Conservation (phyloP, 768 basidiomycete species). For the Serendipita sp. region DNA sequence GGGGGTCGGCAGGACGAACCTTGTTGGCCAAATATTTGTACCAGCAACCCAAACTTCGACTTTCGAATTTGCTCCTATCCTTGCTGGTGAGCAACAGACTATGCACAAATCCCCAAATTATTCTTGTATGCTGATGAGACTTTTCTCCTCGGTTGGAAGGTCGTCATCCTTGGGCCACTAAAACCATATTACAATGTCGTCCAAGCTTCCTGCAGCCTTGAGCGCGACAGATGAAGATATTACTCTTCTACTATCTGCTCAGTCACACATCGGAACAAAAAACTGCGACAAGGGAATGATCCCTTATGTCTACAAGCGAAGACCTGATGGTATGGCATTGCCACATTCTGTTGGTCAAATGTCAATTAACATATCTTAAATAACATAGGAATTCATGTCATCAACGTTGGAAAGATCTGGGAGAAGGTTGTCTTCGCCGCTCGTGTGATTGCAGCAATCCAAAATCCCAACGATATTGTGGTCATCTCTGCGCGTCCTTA, state of each 20-base stretch:
- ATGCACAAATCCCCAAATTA: too few species aligned
- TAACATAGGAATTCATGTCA: constrained; percentile 70
- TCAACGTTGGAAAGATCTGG: constrained; percentile 99
- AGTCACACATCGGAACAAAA: constrained; percentile 95
- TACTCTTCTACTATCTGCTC: constrained; percentile 83
- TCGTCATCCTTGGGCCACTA: too few species aligned
- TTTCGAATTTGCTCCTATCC: too few species aligned
- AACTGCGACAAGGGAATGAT: constrained; percentile 99
- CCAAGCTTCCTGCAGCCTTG: constrained; percentile 88
- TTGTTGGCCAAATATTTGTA: too few species aligned
- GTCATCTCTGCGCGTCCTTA: constrained; percentile 98
- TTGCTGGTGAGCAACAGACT: too few species aligned
- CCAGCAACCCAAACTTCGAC: too few species aligned
- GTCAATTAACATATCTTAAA: neutral
- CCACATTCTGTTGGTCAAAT: neutral
- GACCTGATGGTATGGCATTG: constrained; percentile 65
- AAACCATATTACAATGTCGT: constrained; percentile 28
- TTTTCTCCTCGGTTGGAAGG: too few species aligned
- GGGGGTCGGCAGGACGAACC: too few species aligned
- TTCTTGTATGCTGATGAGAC: too few species aligned
- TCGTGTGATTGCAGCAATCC: constrained; percentile 90
- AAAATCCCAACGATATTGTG: constrained; percentile 95
- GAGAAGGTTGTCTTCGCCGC: constrained; percentile 98
- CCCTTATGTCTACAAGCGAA: constrained; percentile 93
- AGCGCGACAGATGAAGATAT: constrained; percentile 96